Conservation (phyloP, 257 asterid genomes). For the Forsythia viridissima region DNA sequence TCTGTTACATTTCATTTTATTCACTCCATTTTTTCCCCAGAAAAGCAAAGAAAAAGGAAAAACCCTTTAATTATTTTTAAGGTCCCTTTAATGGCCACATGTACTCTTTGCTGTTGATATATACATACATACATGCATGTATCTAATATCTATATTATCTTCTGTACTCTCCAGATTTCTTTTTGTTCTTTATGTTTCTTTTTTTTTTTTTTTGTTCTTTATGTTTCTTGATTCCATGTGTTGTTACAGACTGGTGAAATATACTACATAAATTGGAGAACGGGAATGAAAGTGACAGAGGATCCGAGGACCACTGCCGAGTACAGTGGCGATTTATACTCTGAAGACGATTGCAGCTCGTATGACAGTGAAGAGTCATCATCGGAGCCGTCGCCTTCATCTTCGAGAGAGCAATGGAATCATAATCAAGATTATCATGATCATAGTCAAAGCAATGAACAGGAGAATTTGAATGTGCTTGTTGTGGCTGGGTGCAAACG, state of each 20-base stretch:
- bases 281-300: slow-evolving; percentile 78
- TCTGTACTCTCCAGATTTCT: too few species aligned
- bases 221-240: not conserved
- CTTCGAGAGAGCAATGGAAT: slow-evolving; percentile 42
- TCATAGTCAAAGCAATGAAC: not conserved
- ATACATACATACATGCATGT: too few species aligned
- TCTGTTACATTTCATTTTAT: not conserved
- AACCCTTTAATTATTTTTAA: not conserved
- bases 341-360: slow-evolving; percentile 52
- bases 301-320: slow-evolving; percentile 69
- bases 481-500: slow-evolving; percentile 97
- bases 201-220: too few species aligned
- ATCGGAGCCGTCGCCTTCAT: slow-evolving; percentile 54
- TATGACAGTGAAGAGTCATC: slow-evolving; percentile 74
- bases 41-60: not conserved
- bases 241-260: slow-evolving; percentile 80
- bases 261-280: slow-evolving; percentile 87
- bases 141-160: too few species aligned
- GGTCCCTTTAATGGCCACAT: too few species aligned
- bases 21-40: not conserved
- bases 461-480: slow-evolving; percentile 40
- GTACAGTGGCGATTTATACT: slow-evolving; percentile 42
- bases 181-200: not conserved
- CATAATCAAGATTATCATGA: slow-evolving; percentile 12
- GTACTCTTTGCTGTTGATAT: too few species aligned